Percentiles rank a stretch among this genome's conserved stretches.
phyloP scores from a whole-genome alignment of 23 red algal genomes.

The Gracilariopsis chorda region DNA sequence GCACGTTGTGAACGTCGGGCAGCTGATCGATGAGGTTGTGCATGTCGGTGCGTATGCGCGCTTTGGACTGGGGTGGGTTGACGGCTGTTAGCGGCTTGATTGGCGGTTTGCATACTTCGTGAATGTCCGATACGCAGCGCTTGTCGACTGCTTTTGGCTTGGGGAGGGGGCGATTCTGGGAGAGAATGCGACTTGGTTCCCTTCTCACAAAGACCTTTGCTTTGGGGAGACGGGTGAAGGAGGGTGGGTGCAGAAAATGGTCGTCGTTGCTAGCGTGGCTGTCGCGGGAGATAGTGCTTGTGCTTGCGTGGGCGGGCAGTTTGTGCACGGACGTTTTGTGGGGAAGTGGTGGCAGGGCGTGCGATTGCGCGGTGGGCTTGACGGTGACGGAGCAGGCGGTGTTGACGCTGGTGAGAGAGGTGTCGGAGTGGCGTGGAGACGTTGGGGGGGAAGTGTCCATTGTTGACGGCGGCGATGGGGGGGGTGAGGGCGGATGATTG shows the following conservation, averaged over 20 bases:
- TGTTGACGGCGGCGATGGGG: background rate
- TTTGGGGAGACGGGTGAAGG: slow-evolving; percentile 17
- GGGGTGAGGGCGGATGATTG: background rate
- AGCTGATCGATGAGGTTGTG: no score
- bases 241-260: background rate
- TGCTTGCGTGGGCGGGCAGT: slow-evolving; percentile 1
- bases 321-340: background rate
- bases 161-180: background rate
- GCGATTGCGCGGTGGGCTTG: background rate
- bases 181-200: background rate
- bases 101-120: background rate
- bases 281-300: slow-evolving; percentile 11
- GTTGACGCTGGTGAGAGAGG: background rate
- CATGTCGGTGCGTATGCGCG: slow-evolving; percentile 9
- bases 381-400: background rate
- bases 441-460: background rate
- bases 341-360: background rate
- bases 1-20: background rate
- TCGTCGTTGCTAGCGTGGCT: slow-evolving; percentile 17
- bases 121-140: slow-evolving; percentile 9
- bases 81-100: background rate
- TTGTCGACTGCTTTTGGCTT: background rate
- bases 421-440: background rate
- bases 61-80: background rate
- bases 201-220: slow-evolving; percentile 6